A percentile compares a stretch with the other conserved stretches of the same genome.
Evolutionary conservation across 139 green algal genomes (phyloP).

Genomic region (Raphidocelis subcapitata): DNA sequence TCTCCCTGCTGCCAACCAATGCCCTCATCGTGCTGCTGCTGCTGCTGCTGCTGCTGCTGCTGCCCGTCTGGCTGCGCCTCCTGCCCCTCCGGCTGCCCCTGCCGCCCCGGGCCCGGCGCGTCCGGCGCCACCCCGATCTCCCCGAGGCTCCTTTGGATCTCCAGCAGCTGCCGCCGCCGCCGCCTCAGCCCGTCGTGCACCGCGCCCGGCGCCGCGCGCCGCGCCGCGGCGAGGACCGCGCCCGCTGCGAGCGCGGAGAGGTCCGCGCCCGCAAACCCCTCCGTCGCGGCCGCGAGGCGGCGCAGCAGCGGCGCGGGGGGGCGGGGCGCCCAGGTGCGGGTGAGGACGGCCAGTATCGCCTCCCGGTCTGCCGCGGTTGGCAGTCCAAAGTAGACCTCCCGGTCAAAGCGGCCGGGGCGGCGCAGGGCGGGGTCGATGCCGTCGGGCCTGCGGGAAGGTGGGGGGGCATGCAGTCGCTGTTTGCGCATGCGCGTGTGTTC

Average conservation of each 20-base stretch:
- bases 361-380: constrained; percentile 33
- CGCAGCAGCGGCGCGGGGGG: constrained; percentile 28
- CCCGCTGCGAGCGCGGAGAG: background rate
- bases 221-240: constrained; percentile 59
- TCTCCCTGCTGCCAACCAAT: background rate
- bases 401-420: constrained; percentile 73
- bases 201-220: constrained; percentile 28
- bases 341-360: constrained; percentile 52
- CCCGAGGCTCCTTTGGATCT: constrained; percentile 43
- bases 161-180: background rate
- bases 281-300: constrained; percentile 48
- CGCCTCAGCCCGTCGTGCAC: background rate
- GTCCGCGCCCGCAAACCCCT: constrained; percentile 55
- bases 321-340: constrained; percentile 35
- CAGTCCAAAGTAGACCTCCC: constrained; percentile 62
- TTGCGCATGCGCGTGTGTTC: too few species aligned
- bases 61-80: background rate
- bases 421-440: constrained; percentile 72
- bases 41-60: background rate
- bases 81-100: constrained; percentile 1
- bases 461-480: too few species aligned
- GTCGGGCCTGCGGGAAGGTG: constrained; percentile 48
- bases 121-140: constrained; percentile 34
- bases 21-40: background rate
- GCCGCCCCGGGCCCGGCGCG: constrained; percentile 2